Evolutionary conservation across 805 yeast species (phyloP).

Genomic region (Yamadazyma akitaensis): DNA sequence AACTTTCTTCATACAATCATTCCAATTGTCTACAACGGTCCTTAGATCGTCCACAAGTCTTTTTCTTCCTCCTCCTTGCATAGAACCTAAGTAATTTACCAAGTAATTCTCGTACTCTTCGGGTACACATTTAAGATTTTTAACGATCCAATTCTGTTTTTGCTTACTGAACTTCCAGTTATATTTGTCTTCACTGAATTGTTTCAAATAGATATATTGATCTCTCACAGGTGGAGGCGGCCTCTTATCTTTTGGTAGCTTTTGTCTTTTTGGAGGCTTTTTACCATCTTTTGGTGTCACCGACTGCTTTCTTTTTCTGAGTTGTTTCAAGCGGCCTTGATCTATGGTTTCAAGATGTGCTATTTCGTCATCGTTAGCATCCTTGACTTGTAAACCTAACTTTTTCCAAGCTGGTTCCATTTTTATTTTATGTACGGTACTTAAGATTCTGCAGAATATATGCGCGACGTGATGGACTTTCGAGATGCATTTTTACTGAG

Average conservation of each 20-base stretch:
- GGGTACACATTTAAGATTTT: constrained; percentile 54
- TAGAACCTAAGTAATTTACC: constrained; percentile 49
- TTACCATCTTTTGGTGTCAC: constrained; percentile 7
- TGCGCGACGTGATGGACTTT: neutral
- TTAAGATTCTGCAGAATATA: neutral
- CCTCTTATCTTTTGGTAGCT: constrained; percentile 65
- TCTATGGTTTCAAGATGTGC: constrained; percentile 37
- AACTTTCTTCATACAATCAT: constrained; percentile 42
- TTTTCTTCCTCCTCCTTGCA: constrained; percentile 68
- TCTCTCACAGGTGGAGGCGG: constrained; percentile 75
- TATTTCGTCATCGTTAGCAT: constrained; percentile 40
- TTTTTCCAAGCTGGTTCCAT: constrained; percentile 76
- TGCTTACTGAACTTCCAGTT: constrained; percentile 85
- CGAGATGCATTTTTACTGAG: constrained; percentile 2
- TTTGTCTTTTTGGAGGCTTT: constrained; percentile 67
- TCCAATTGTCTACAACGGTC: constrained; percentile 54
- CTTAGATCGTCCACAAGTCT: constrained; percentile 51
- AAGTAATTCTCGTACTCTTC: constrained; percentile 51
- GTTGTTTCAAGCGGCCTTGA: constrained; percentile 41
- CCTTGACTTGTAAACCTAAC: constrained; percentile 63
- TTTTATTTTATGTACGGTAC: neutral
- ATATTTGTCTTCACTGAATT: constrained; percentile 50
- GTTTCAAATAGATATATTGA: constrained; percentile 63
- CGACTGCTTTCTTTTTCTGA: constrained; percentile 17
- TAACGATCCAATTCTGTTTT: constrained; percentile 82